Conservation (phyloP, 2,329 filamentous ascomycete genomes). For the Calonectria pteridis region DNA sequence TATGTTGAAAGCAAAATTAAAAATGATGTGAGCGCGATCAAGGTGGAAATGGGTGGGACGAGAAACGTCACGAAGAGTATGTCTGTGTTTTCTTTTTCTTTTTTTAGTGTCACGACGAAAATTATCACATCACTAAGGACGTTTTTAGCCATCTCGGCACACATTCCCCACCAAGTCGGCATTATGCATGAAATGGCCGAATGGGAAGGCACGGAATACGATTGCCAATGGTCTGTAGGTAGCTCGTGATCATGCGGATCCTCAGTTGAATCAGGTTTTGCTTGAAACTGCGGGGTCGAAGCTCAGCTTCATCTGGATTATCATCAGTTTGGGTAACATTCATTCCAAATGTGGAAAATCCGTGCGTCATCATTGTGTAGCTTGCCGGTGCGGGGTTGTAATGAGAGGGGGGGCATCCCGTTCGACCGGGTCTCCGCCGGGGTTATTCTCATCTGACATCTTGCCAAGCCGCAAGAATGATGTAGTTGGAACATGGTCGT, state of each 20-base stretch:
- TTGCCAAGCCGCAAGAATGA: background rate
- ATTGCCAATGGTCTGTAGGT: background rate
- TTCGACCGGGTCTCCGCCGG: background rate
- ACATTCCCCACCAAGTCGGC: slow-evolving; percentile 1
- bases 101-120: background rate
- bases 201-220: background rate
- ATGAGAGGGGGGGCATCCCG: background rate
- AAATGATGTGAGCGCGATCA: background rate
- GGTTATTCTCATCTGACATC: background rate
- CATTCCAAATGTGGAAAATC: background rate
- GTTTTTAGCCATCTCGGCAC: background rate
- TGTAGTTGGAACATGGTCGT: background rate
- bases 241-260: background rate
- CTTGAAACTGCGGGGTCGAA: background rate
- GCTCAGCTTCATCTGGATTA: background rate
- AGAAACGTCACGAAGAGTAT: background rate
- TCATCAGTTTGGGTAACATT: background rate
- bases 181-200: background rate
- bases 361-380: background rate
- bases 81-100: background rate
- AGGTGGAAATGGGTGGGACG: background rate
- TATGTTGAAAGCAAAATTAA: background rate
- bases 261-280: background rate
- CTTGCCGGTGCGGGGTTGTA: background rate
- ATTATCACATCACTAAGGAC: background rate